phyloP scores from a whole-genome alignment of 2,329 filamentous ascomycete genomes.

The Purpureocillium takamizusanense region DNA sequence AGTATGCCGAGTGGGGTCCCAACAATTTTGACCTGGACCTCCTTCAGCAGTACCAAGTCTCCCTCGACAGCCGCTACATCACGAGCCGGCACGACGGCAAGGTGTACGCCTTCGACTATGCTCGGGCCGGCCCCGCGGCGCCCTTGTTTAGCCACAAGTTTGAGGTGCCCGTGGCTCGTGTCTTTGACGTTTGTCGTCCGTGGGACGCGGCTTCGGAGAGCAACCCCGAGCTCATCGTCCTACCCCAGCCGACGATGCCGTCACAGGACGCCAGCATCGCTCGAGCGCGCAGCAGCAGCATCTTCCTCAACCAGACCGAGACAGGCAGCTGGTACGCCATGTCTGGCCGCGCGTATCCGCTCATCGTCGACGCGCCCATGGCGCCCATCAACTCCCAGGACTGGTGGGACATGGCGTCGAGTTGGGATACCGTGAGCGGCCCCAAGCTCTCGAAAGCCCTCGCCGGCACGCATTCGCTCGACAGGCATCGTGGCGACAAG shows the following conservation, averaged over 20 bases:
- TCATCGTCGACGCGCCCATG: constrained; percentile 60
- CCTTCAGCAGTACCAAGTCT: constrained; percentile 67
- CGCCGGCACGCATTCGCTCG: constrained; percentile 63
- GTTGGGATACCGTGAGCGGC: constrained; percentile 28
- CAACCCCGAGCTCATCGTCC: constrained; percentile 69
- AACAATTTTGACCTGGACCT: constrained; percentile 89
- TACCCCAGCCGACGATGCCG: constrained; percentile 74
- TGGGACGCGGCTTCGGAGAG: constrained; percentile 51
- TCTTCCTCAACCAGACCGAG: constrained; percentile 82
- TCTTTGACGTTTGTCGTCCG: constrained; percentile 80
- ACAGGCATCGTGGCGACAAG: constrained; percentile 22
- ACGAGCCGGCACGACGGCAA: constrained; percentile 79
- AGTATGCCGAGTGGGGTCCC: constrained; percentile 88
- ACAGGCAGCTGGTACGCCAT: constrained; percentile 90
- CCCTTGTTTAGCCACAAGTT: constrained; percentile 62
- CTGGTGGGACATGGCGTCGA: constrained; percentile 36
- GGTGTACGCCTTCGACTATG: constrained; percentile 71
- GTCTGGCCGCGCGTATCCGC: constrained; percentile 77
- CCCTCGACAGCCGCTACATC: constrained; percentile 82
- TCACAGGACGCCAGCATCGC: constrained; percentile 37
- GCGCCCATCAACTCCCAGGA: constrained; percentile 35
- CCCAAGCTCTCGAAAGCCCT: constrained; percentile 51
- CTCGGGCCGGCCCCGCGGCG: constrained; percentile 37
- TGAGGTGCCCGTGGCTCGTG: constrained; percentile 69
- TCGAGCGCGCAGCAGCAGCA: constrained; percentile 49